Evolutionary conservation across 1,139 yeast species (phyloP).

Genomic region (Saccharomyces hybrid): DNA sequence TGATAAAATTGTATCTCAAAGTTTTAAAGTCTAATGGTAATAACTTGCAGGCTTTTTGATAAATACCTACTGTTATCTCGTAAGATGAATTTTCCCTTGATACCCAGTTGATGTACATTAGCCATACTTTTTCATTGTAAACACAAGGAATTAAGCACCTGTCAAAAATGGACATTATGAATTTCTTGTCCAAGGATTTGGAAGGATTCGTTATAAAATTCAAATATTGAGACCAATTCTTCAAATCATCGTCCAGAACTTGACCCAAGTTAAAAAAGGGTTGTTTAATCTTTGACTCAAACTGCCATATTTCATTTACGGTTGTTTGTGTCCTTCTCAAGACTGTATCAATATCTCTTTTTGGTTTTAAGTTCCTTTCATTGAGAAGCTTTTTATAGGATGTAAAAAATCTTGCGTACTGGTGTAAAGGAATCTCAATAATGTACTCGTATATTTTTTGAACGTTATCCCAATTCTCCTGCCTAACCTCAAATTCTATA

Average conservation of each 20-base stretch:
- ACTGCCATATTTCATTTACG: conserved; percentile 55
- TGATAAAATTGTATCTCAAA: conserved; percentile 15
- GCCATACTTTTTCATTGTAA: conserved; percentile 46
- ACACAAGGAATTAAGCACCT: conserved; percentile 56
- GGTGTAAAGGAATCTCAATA: conserved; percentile 54
- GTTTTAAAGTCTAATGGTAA: conserved; percentile 17
- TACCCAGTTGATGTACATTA: conserved; percentile 43
- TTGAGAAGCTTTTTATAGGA: conserved; percentile 40
- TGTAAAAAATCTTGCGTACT: conserved; percentile 58
- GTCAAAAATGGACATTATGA: conserved; percentile 43
- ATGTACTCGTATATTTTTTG: conserved; percentile 39
- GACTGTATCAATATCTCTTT: conserved; percentile 34
- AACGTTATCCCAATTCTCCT: conserved; percentile 26
- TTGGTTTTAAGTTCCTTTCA: conserved; percentile 20
- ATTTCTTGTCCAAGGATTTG: conserved; percentile 8
- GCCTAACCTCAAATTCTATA: conserved; percentile 41
- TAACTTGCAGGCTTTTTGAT: conserved; percentile 15
- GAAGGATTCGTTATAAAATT: conserved; percentile 34
- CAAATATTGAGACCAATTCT: conserved; percentile 48
- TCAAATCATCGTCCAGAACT: conserved; percentile 33
- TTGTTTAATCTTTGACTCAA: conserved; percentile 45
- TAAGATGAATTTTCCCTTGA: conserved; percentile 11
- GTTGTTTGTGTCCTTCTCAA: conserved; percentile 42
- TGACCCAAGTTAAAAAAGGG: conserved; percentile 40
- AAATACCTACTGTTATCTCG: conserved; percentile 11